Evolutionary conservation across 2,329 filamentous ascomycete genomes (phyloP), one percentile per base, ranked within the genome.

Genomic region (Alternaria sp.): DNA sequence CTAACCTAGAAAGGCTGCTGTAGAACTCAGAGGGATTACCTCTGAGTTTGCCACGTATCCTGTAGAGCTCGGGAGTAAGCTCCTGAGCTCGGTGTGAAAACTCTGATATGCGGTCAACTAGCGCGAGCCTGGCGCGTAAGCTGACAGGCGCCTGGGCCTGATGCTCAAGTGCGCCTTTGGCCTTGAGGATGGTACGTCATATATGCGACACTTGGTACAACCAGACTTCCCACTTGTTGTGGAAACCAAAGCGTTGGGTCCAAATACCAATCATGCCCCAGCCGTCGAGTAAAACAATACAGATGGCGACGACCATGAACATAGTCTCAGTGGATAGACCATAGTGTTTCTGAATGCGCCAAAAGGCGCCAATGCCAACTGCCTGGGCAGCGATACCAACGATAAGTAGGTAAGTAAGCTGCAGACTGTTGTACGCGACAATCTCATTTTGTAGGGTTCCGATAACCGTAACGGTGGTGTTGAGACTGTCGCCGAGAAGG

Each of bases 391-490:
- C 83, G 51, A 90, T 88, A 4, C 87, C 87, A 2, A 89, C 87
- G 10, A 90, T 85, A 24, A 89, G 78, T 8, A 90, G 82, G 67
- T 90, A 90, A 0, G 87, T 89, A 5, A 90, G 72, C 46, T 86
- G 82, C 26, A 90, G 77, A 0, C 86, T 88, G 67, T 88, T 86
- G 74, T 89, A 90, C 3, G 82, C 80, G 3, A 90, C 86, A 4
- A 90, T 83, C 34, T 81, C 80, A 64, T 90, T 90, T 68, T 90
- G 88, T 5, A 90, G 74, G 0, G 87, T 90, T 0, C 79, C 81
- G 31, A 90, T 86, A 23, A 90, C 87, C 0, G 88, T 90, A 5
- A 90, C 86, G 0, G 88, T 89, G 0, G 88, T 91, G 72, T 90
- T 90, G 34, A 90, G 79, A 1, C 85, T 87, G 73, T 90, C 88